Evolutionary conservation across 148 eudicot genomes (phyloP), one percentile per base, ranked within the genome.

Genomic region (Amaranthus palmeri): DNA sequence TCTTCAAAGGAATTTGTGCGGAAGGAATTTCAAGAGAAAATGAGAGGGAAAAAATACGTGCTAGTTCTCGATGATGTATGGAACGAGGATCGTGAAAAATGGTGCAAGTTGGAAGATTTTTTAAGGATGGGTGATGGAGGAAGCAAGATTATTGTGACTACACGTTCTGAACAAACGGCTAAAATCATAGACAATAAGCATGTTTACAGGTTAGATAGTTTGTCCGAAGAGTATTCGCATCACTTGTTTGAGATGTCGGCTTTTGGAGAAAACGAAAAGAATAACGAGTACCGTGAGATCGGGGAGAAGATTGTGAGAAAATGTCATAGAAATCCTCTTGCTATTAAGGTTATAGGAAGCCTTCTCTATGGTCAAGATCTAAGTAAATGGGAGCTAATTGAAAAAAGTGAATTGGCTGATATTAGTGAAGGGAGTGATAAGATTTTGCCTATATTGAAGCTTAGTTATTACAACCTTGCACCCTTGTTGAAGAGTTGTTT

Each of bases 51-150:
- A 25, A 77, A 65, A 57, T 70, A 14, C 48, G 36, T 77, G 10
- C 70, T 77, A 44, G 79, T 78, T 47, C 46, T 78, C 3, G 77
- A 78, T 58, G 81, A 78, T 54, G 52, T 78, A 5, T 78, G 81
- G 81, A 78, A 47, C 25, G 81, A 78, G 47, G 58, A 73, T 62
- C 41, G 9, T 10, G 8, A 36, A 14, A 50, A 68, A 15, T 78
- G 81, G 77, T 48, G n/a, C 4, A 50, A 40, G 12, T 45, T 78
- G n/a, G 14, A 8, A 43, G 41, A 3, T 0, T 51, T 60, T 17
- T 73, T 78, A 14, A 46, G 15, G 44, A 0, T 56, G 2, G 66
- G 67, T 60, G 52, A 65, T 9, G 46, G 36, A 8, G 74, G 69
- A 57, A 70, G 75, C 41, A 46, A 61, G 25, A 62, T 80, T n/a